These are phyloP conservation scores for Przewalskia tangutica DNA, from an alignment of 257 asterid species.

Conservation along the genomic window DNA sequence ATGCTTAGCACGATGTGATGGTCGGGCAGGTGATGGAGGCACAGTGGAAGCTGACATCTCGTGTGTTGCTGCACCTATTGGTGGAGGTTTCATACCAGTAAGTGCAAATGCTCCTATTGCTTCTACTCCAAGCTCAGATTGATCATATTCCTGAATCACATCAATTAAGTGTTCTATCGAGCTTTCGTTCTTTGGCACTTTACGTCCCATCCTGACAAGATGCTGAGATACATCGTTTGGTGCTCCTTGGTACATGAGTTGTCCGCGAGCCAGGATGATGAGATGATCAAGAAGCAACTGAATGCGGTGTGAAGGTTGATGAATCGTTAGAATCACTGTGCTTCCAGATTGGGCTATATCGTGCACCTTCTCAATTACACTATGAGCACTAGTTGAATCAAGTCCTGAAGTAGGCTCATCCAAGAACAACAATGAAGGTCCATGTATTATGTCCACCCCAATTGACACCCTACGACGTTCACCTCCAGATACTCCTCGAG, in stretches of 20 bases:
- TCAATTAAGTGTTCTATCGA: conserved; percentile 65
- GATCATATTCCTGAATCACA: conserved; percentile 73
- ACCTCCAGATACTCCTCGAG: conserved; percentile 80
- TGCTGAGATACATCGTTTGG: conserved; percentile 61
- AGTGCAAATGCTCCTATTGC: conserved; percentile 61
- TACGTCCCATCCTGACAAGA: conserved; percentile 46
- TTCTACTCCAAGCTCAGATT: conserved; percentile 60
- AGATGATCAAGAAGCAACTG: conserved; percentile 63
- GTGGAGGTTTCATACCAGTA: conserved; percentile 65
- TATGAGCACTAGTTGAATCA: conserved; percentile 84
- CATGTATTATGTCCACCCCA: conserved; percentile 81
- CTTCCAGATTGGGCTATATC: conserved; percentile 67
- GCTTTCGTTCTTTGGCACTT: conserved; percentile 58
- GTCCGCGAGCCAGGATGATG: conserved; percentile 74
- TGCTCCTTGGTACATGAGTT: conserved; percentile 81
- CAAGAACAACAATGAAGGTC: conserved; percentile 60
- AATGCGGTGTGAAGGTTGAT: conserved; percentile 77
- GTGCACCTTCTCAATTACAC: conserved; percentile 73
- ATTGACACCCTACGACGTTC: conserved; percentile 85
- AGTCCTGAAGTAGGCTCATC: conserved; percentile 90
- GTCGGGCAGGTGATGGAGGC: conserved; percentile 18
- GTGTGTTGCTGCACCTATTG: conserved; percentile 16
- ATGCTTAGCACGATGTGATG: conserved; percentile 4
- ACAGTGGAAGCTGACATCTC: conserved; percentile 20
- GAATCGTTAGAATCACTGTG: conserved; percentile 77